A percentile compares a stretch with the other conserved stretches of the same genome.
Evolutionary conservation across 1,284 basidiomycete genomes (phyloP).

Genomic region (Exobasidium rhododendri): DNA sequence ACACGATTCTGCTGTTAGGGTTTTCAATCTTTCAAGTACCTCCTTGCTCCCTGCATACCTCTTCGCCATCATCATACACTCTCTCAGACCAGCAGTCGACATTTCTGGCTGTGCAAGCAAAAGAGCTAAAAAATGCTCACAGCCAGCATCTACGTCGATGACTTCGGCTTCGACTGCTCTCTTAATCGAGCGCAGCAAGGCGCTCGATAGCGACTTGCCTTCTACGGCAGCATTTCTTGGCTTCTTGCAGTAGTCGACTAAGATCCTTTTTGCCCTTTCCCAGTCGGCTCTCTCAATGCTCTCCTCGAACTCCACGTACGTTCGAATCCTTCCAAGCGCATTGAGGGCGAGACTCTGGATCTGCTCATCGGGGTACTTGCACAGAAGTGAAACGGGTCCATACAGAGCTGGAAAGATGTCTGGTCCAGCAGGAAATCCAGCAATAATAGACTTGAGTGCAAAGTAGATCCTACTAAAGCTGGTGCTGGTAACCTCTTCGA

Average conservation of each 20-base stretch:
- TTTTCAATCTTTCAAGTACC: neutral
- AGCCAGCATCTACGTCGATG: neutral
- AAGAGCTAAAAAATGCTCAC: neutral
- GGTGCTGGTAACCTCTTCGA: neutral
- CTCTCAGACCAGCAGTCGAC: neutral
- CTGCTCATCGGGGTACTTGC: neutral
- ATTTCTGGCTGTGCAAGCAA: neutral
- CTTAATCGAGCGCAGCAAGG: neutral
- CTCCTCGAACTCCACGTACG: neutral
- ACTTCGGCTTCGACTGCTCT: neutral
- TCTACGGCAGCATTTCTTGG: neutral
- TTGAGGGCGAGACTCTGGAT: conserved; percentile 2
- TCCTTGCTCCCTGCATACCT: neutral
- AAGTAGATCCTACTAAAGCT: neutral
- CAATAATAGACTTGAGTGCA: conserved; percentile 6
- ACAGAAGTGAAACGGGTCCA: neutral
- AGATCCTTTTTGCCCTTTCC: neutral
- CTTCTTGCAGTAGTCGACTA: neutral
- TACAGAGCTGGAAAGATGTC: conserved; percentile 7
- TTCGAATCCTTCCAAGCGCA: neutral
- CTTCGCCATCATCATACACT: neutral
- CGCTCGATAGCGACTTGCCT: neutral
- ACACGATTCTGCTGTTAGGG: neutral
- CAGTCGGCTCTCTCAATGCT: neutral
- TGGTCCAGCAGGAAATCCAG: neutral